These are phyloP conservation scores for Erigeron canadensis DNA, from an alignment of 129 eudicot species.

Conservation along the genomic window DNA sequence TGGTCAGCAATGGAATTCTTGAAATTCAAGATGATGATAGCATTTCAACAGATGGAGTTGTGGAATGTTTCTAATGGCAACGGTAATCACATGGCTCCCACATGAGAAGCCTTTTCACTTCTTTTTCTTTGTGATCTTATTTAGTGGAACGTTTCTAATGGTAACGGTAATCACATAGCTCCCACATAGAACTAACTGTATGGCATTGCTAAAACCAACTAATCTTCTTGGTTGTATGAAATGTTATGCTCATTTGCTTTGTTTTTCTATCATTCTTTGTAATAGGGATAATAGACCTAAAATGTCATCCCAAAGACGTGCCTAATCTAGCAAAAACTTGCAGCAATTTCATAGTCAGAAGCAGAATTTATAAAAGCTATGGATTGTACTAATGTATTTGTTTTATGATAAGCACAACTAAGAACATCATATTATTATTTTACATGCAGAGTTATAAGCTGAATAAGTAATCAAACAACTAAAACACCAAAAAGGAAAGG, in stretches of 20 bases:
- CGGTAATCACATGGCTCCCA: conserved; percentile 40
- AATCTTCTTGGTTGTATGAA: neutral
- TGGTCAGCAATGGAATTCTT: conserved; percentile 48
- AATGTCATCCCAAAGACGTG: too few relatives aligned
- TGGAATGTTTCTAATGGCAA: conserved; percentile 30
- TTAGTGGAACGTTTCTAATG: too few relatives aligned
- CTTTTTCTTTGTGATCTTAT: neutral
- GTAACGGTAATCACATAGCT: too few relatives aligned
- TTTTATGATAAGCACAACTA: conserved; percentile 27
- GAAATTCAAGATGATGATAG: conserved; percentile 41
- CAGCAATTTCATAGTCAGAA: neutral
- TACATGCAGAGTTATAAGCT: conserved; percentile 34
- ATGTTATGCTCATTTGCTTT: conserved; percentile 11
- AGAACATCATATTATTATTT: conserved; percentile 40
- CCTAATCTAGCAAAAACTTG: neutral
- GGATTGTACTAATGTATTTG: conserved; percentile 10
- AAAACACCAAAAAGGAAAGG: conserved; percentile 16
- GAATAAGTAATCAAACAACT: conserved; percentile 34
- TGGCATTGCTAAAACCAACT: neutral
- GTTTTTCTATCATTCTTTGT: neutral
- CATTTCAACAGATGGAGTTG: conserved; percentile 44
- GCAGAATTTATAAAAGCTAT: neutral
- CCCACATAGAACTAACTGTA: too few relatives aligned
- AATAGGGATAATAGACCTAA: too few relatives aligned
- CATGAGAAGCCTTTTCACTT: conserved; percentile 33